These are phyloP conservation scores for Laguncularia racemosa DNA, from an alignment of 345 rosid species.

Conservation along the genomic window DNA sequence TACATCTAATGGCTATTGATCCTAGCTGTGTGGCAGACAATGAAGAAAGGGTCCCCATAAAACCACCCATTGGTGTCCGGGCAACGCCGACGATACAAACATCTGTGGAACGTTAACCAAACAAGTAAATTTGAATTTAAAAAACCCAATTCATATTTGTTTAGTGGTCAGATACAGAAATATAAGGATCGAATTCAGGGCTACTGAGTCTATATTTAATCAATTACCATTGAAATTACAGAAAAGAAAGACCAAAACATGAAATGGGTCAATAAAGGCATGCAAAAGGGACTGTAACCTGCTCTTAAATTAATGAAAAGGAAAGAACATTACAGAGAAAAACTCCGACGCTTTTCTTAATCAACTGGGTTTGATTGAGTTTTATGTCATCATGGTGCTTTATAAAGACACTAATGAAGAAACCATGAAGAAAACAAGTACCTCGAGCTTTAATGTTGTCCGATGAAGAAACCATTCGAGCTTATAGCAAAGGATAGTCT, in stretches of 20 bases:
- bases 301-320: too few species aligned
- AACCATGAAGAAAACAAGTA: conserved; percentile 6
- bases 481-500: too few species aligned
- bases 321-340: too few species aligned
- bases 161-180: conserved; percentile 2
- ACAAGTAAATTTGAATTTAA: conserved; percentile 6
- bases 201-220: too few species aligned
- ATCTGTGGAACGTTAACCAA: conserved; percentile 34
- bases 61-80: conserved; percentile 81
- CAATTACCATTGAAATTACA: not conserved
- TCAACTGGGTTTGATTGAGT: too few species aligned
- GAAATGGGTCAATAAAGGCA: too few species aligned
- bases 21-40: conserved; percentile 79
- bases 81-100: conserved; percentile 95
- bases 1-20: conserved; percentile 68
- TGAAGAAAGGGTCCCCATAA: conserved; percentile 82
- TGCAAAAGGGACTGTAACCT: too few species aligned
- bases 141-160: conserved; percentile 13
- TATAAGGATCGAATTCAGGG: too few species aligned
- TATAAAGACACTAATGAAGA: not conserved
- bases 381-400: too few species aligned
- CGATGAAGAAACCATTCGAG: conserved; percentile 36
- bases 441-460: conserved; percentile 48
- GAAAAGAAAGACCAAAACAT: too few species aligned
- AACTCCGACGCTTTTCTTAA: too few species aligned